Evolutionary conservation across 176 grass and related monocot species (phyloP).

Genomic region (Triticum timopheevii): DNA sequence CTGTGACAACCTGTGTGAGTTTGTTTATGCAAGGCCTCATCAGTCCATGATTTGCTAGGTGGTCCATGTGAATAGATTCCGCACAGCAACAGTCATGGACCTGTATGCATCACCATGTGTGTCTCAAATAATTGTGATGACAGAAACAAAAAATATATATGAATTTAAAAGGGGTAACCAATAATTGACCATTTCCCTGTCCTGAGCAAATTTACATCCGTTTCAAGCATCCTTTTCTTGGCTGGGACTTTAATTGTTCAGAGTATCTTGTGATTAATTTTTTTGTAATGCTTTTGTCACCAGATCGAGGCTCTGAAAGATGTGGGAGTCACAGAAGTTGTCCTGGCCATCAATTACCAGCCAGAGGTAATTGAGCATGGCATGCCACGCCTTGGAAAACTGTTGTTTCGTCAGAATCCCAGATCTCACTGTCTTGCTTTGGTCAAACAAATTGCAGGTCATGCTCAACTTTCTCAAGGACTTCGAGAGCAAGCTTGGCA

Average conservation of each 20-base stretch:
- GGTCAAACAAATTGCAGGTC: constrained; percentile 42
- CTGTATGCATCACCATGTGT: constrained; percentile 3
- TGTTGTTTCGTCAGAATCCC: constrained; percentile 7
- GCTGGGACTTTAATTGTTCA: not conserved
- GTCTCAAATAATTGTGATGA: not conserved
- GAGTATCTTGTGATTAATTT: not conserved
- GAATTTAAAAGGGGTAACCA: not conserved
- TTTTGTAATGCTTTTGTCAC: not conserved
- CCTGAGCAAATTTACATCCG: not conserved
- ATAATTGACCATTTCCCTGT: not conserved
- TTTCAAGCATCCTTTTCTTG: not conserved
- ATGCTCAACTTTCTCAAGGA: constrained; percentile 93
- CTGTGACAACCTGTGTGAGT: not conserved
- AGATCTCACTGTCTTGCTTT: constrained; percentile 33
- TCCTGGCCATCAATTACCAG: constrained; percentile 91
- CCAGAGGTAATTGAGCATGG: constrained; percentile 61
- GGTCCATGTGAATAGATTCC: constrained; percentile 45
- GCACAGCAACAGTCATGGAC: not conserved
- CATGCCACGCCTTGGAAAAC: constrained; percentile 4
- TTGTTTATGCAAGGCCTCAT: constrained; percentile 15
- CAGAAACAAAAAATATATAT: not conserved
- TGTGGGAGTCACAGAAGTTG: constrained; percentile 85
- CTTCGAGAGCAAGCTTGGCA: constrained; percentile 81
- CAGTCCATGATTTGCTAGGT: not conserved
- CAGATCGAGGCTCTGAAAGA: constrained; percentile 91